Base-by-base conservation (phyloP, 805 yeast genomes). In the Starmerella vitae region DNA sequence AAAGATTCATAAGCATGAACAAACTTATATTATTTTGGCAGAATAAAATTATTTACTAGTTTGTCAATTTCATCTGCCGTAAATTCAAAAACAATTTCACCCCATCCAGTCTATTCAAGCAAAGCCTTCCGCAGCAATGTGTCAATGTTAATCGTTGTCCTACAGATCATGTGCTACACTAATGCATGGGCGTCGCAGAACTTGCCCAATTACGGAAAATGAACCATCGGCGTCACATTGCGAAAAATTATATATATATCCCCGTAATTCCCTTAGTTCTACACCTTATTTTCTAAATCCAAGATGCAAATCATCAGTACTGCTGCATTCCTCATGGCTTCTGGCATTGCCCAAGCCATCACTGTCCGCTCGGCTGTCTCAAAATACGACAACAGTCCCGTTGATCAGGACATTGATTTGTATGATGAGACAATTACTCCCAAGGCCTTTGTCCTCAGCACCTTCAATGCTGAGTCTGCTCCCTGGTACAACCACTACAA, bases 381-480 rank as follows among this genome's bases (percentile, higher is more conserved):
- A n/a, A n/a, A n/a, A n/a, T n/a, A n/a, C n/a, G n/a, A n/a, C n/a
- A n/a, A n/a, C n/a, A 15, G 9, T 7, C 20, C 18, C 5, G 20
- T 30, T 30, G 8, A 13, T 6, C 13, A 10, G 5, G 18, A 30
- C 13, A 13, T 5, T 5, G 17, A 30, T 5, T 27, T 32, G 21
- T 36, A 27, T 33, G 41, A 36, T 18, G 41, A 44, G 20, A 49
- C 49, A 24, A 35, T 35, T 39, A 33, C 49, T 38, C 83, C 83
- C 38, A 64, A 71, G 53, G 71, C 67, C 5, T 58, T 76, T 48
- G 55, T 75, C 45, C 59, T 74, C 44, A 70, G 74, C 49, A 68
- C 73, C 74, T 75, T 74, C 56, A 58, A 54, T 41, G 59, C 56
- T 18, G 82, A 75, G 54, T 58, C 65, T 49, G 65, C 60, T 29